These are phyloP conservation scores for Hypoxylon perforatum DNA, from an alignment of 495 filamentous ascomycete species.

Conservation along the genomic window DNA sequence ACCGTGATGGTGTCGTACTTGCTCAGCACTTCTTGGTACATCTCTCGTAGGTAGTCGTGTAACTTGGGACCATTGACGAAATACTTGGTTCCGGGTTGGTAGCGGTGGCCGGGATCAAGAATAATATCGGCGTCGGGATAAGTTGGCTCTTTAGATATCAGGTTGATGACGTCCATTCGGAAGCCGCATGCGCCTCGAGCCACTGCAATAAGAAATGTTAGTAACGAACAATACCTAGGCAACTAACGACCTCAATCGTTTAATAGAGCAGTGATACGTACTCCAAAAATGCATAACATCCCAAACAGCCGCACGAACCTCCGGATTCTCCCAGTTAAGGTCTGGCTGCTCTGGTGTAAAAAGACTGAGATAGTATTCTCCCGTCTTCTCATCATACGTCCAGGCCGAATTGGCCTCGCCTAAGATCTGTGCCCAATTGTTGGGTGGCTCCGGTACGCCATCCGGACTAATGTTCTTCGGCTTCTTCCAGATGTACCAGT, in stretches of 20 bases:
- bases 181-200: slow-evolving; percentile 68
- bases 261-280: slow-evolving; percentile 5
- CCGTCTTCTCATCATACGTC: slow-evolving; percentile 65
- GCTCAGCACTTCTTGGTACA: slow-evolving; percentile 63
- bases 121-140: slow-evolving; percentile 68
- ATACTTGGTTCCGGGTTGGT: slow-evolving; percentile 63
- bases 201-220: slow-evolving; percentile 41
- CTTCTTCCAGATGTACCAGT: slow-evolving; percentile 74
- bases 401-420: slow-evolving; percentile 67
- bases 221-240: neutral
- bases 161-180: slow-evolving; percentile 74
- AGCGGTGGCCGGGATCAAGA: slow-evolving; percentile 55
- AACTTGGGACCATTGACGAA: slow-evolving; percentile 70
- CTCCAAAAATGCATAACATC: slow-evolving; percentile 70
- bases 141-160: slow-evolving; percentile 67
- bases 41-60: slow-evolving; percentile 68
- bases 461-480: slow-evolving; percentile 58
- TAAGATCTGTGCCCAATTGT: slow-evolving; percentile 71
- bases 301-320: slow-evolving; percentile 66
- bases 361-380: slow-evolving; percentile 71
- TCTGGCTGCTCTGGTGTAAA: slow-evolving; percentile 70
- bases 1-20: slow-evolving; percentile 71
- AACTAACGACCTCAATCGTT: neutral
- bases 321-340: slow-evolving; percentile 72
- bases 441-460: slow-evolving; percentile 66